phyloP scores from a whole-genome alignment of 2,329 filamentous ascomycete species.

The Monosporascus sp. region DNA sequence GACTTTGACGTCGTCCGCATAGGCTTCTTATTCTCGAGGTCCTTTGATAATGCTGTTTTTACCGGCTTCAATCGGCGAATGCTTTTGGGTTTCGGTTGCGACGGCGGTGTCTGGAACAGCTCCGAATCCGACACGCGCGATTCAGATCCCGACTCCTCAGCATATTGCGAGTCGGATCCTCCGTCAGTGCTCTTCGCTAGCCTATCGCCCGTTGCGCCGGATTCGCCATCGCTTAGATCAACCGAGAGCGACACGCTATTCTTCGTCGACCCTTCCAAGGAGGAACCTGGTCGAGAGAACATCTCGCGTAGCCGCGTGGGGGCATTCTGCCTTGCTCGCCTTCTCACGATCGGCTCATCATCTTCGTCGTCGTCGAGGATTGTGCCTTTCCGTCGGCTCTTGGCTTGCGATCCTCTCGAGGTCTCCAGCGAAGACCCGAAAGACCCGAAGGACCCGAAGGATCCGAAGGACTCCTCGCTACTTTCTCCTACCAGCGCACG shows the following conservation, averaged over 20 bases:
- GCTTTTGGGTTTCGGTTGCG: slow-evolving; percentile 13
- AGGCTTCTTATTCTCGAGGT: slow-evolving; percentile 9
- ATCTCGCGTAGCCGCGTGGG: not conserved
- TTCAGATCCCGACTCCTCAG: slow-evolving; percentile 12
- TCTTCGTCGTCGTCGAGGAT: slow-evolving; percentile 2
- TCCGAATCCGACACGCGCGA: slow-evolving; percentile 16
- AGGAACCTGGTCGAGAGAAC: not conserved
- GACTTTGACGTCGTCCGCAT: slow-evolving; percentile 1
- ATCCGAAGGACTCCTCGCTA: slow-evolving; percentile 6
- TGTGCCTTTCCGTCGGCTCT: slow-evolving; percentile 1
- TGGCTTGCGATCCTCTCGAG: not conserved
- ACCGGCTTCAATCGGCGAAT: slow-evolving; percentile 12
- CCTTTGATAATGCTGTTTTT: slow-evolving; percentile 13
- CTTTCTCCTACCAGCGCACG: slow-evolving; percentile 5
- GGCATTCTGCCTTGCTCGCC: not conserved
- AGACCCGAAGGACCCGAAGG: not conserved
- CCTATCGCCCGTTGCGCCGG: slow-evolving; percentile 3
- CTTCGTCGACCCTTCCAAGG: not conserved
- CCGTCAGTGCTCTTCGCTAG: slow-evolving; percentile 12
- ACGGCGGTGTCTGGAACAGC: slow-evolving; percentile 10
- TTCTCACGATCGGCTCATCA: not conserved
- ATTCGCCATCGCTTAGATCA: slow-evolving; percentile 9
- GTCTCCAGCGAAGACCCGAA: not conserved
- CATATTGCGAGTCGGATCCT: slow-evolving; percentile 18
- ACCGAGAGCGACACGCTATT: not conserved